These are phyloP conservation scores for Psophocarpus tetragonolobus DNA, from an alignment of 306 rosid genomes.

Conservation along the genomic window DNA sequence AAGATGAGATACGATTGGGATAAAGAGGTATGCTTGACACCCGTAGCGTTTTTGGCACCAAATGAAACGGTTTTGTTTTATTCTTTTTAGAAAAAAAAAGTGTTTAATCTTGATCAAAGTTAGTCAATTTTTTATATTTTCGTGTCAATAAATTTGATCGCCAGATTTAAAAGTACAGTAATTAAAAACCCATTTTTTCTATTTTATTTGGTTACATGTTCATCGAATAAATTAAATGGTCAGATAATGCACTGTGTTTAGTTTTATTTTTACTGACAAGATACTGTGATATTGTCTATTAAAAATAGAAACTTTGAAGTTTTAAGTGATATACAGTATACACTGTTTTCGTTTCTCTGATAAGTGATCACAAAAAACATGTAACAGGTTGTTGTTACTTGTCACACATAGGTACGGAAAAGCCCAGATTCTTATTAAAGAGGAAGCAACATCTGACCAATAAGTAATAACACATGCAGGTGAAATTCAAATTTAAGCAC, in stretches of 20 bases:
- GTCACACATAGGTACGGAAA: conserved; percentile 51
- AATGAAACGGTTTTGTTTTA: not conserved
- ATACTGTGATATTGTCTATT: not conserved
- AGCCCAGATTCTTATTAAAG: conserved; percentile 35
- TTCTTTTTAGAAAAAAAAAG: too few relatives aligned
- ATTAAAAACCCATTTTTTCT: too few relatives aligned
- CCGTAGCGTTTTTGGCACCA: not conserved
- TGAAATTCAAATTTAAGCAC: not conserved
- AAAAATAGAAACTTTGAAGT: not conserved
- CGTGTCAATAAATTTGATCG: too few relatives aligned
- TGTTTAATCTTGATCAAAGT: too few relatives aligned
- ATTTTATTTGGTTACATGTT: not conserved
- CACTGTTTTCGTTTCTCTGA: not conserved
- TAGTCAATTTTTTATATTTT: too few relatives aligned
- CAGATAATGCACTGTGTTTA: not conserved
- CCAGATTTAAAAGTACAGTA: too few relatives aligned
- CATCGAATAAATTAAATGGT: not conserved
- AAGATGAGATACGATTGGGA: conserved; percentile 66
- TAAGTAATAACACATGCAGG: too few relatives aligned
- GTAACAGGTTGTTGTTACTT: conserved; percentile 14
- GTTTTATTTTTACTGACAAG: not conserved
- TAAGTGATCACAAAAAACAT: not conserved
- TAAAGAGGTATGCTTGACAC: conserved; percentile 45
- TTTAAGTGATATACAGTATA: too few relatives aligned
- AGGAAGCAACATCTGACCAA: conserved; percentile 34